Evolutionary conservation across 192 early-diverging fungal genomes (phyloP), one percentile per base, ranked within the genome.

Genomic region (Backusella tuberculispora): DNA sequence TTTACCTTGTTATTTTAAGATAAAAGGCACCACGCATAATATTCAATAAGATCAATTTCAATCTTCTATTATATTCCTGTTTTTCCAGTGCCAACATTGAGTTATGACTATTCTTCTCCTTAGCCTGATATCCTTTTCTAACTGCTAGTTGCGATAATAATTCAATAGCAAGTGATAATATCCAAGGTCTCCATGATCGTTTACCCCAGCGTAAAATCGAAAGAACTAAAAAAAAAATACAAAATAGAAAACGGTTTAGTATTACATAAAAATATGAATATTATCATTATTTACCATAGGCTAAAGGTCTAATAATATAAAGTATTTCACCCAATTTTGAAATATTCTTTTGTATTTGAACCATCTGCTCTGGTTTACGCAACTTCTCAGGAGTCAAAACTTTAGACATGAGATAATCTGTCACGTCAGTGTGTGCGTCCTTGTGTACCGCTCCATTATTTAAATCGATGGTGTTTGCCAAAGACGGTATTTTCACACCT

Each of bases 11-110:
- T 73, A 90, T 93, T 42, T 78, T 78, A 29, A 86, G 87, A 75
- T 95, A 97, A 78, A 97, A 93, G 12, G 95, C 96, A 48, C 92
- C 89, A 50, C 94, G 86, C 71, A 99, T 83, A 29, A 97, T 70
- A 78, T 97, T 96, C 71, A 91, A 96, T 74, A 91, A 70, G 63
- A 97, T 83, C 38, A 92, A 80, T 83, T 88, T 91, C 10, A 88
- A 76, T 73, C 97, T 84, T 63, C 94, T 81, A 72, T 85, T 86
- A 63, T 90, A 76, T 84, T 97, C 95, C 29, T 92, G 89, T 50
- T 88, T 87, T 83, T 98, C 97, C 4, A 97, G 82, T 12, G 87
- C 47, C 40, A 91, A 88, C 84, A 85, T 81, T 13, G 74, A 68
- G 34, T 70, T 44, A 43, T 65, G 60, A 5, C 70, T 24, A 8